Evolutionary conservation across 1,139 yeast genomes (phyloP).

Genomic region (Candida sojae): DNA sequence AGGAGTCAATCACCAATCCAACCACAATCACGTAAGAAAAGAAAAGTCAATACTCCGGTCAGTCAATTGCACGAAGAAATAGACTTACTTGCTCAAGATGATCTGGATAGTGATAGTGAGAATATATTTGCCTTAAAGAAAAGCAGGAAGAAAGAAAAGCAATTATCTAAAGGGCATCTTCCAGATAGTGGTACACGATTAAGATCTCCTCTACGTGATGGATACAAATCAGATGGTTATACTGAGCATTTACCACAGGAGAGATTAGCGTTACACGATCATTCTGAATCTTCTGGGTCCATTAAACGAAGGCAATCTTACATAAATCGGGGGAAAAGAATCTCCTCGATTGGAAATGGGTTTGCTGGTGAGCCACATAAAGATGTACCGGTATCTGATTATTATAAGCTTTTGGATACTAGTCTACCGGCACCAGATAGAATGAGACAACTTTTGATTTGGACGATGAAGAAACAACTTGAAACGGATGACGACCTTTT

Average conservation of each 20-base stretch:
- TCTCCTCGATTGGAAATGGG: conserved; percentile 77
- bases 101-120: conserved; percentile 15
- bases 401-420: conserved; percentile 62
- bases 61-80: conserved; percentile 27
- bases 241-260: conserved; percentile 35
- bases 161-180: not conserved
- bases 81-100: conserved; percentile 16
- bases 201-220: conserved; percentile 11
- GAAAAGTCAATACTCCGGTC: conserved; percentile 27
- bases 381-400: conserved; percentile 56
- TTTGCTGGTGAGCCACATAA: conserved; percentile 68
- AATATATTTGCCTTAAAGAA: conserved; percentile 6
- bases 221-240: conserved; percentile 22
- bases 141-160: not conserved
- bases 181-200: conserved; percentile 1
- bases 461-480: conserved; percentile 62
- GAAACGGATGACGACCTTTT: conserved; percentile 32
- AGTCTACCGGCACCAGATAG: conserved; percentile 71
- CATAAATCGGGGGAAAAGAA: conserved; percentile 65
- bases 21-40: conserved; percentile 15
- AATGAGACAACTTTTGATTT: conserved; percentile 67
- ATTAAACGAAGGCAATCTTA: conserved; percentile 50
- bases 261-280: conserved; percentile 10
- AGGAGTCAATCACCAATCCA: conserved; percentile 24
- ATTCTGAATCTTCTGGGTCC: not conserved